phyloP scores from a whole-genome alignment of 495 filamentous ascomycete species.

The Tetracladium marchalianum region DNA sequence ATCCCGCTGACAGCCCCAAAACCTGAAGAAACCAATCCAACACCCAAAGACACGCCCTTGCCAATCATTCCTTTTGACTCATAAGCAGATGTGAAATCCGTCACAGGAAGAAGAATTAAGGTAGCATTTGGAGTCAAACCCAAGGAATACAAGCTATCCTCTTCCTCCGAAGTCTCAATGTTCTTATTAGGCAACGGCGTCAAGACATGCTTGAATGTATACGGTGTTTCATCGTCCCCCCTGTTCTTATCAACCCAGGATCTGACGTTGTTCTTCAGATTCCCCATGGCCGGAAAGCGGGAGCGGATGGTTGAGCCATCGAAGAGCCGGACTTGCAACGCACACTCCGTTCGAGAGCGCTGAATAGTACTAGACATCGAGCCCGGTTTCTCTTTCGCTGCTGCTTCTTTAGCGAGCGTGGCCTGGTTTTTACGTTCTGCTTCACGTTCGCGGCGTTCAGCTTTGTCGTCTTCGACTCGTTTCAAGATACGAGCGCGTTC shows the following conservation, averaged over 20 bases:
- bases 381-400: neutral
- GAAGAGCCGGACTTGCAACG: conserved; percentile 74
- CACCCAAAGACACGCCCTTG: conserved; percentile 8
- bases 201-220: conserved; percentile 76
- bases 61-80: conserved; percentile 6
- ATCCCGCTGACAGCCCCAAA: conserved; percentile 36
- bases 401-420: conserved; percentile 12
- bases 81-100: conserved; percentile 54
- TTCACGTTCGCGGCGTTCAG: conserved; percentile 44
- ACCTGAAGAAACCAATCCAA: conserved; percentile 22
- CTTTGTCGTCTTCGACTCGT: conserved; percentile 59
- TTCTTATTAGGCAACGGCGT: conserved; percentile 66
- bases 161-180: conserved; percentile 66
- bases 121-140: conserved; percentile 69
- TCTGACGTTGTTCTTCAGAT: conserved; percentile 59
- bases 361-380: neutral
- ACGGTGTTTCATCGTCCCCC: conserved; percentile 37
- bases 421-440: conserved; percentile 32
- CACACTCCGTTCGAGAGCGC: conserved; percentile 28
- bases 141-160: conserved; percentile 50
- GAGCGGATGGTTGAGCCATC: conserved; percentile 71
- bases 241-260: conserved; percentile 59
- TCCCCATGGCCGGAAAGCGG: conserved; percentile 55
- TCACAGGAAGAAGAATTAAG: conserved; percentile 67
- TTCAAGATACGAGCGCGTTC: conserved; percentile 52